These are phyloP conservation scores for Candida loeiensis DNA, from an alignment of 805 yeast genomes.

Conservation along the genomic window DNA sequence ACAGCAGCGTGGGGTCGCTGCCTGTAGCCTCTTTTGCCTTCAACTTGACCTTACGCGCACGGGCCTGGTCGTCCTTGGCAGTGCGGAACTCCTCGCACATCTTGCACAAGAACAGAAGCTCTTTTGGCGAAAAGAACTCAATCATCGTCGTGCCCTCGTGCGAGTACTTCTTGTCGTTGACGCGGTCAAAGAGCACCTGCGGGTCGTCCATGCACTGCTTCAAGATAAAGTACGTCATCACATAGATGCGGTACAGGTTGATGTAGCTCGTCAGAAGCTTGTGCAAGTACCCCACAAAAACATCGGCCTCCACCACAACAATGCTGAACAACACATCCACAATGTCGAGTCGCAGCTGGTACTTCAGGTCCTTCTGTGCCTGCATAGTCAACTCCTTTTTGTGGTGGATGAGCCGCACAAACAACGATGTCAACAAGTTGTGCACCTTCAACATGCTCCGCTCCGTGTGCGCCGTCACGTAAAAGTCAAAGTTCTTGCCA, in stretches of 20 bases:
- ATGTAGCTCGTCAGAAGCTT: slow-evolving; percentile 35
- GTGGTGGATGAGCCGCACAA: slow-evolving; percentile 37
- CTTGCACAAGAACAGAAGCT: slow-evolving; percentile 32
- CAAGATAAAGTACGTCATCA: slow-evolving; percentile 38
- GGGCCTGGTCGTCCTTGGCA: slow-evolving; percentile 29
- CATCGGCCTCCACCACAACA: slow-evolving; percentile 36
- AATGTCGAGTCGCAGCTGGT: slow-evolving; percentile 26
- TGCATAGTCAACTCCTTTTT: slow-evolving; percentile 29
- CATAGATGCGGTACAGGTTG: slow-evolving; percentile 39
- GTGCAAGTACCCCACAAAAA: slow-evolving; percentile 41
- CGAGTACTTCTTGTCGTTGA: slow-evolving; percentile 23
- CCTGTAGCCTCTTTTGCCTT: slow-evolving; percentile 4
- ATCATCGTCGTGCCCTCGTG: slow-evolving; percentile 39
- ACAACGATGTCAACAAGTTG: slow-evolving; percentile 35
- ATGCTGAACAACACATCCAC: slow-evolving; percentile 30
- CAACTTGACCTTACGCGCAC: slow-evolving; percentile 5
- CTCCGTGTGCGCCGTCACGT: slow-evolving; percentile 36
- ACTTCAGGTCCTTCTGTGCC: slow-evolving; percentile 12
- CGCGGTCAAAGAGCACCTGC: slow-evolving; percentile 31
- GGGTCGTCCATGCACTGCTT: slow-evolving; percentile 42
- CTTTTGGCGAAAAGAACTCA: slow-evolving; percentile 34
- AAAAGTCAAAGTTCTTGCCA: slow-evolving; percentile 37
- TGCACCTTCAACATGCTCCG: slow-evolving; percentile 40
- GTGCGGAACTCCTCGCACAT: slow-evolving; percentile 38
- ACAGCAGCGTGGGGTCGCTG: slow-evolving; percentile 1